Conservation (phyloP, 2,329 filamentous ascomycete genomes). For the Hypocrella siamensis region DNA sequence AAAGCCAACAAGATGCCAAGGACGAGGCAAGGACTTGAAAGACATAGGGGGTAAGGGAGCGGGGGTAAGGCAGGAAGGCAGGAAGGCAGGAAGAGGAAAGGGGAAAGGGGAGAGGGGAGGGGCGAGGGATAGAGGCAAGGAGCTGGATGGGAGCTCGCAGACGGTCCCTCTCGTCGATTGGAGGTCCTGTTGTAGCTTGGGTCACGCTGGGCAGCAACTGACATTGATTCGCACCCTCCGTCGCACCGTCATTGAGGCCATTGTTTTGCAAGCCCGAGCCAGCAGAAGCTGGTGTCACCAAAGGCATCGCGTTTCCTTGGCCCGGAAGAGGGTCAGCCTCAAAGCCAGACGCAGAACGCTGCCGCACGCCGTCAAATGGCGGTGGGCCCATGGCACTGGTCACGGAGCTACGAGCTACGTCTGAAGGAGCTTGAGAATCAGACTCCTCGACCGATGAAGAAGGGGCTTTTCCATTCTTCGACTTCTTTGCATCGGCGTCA, state of each 20-base stretch:
- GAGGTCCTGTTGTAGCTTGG: not conserved
- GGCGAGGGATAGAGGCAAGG: not conserved
- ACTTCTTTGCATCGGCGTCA: conserved; percentile 66
- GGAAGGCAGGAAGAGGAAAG: not conserved
- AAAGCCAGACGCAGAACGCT: conserved; percentile 24
- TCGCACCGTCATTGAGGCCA: conserved; percentile 29
- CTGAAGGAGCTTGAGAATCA: conserved; percentile 25
- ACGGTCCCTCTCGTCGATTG: not conserved
- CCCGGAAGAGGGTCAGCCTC: conserved; percentile 26
- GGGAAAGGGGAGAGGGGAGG: not conserved
- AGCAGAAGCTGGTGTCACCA: conserved; percentile 56
- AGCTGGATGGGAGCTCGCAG: not conserved
- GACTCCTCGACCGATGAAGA: conserved; percentile 45
- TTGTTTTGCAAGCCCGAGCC: conserved; percentile 51
- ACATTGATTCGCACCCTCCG: conserved; percentile 59
- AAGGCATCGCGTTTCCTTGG: conserved; percentile 41
- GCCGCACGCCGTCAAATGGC: conserved; percentile 18
- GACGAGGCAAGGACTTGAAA: too few species aligned
- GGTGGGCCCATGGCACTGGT: conserved; percentile 40
- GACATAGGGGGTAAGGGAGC: not conserved
- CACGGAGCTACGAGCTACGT: conserved; percentile 38
- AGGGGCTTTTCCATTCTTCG: conserved; percentile 36
- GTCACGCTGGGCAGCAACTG: conserved; percentile 14
- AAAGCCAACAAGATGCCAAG: too few species aligned
- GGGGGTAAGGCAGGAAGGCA: not conserved